Conservation (phyloP, 306 rosid genomes). For the Acacia acuminata region DNA sequence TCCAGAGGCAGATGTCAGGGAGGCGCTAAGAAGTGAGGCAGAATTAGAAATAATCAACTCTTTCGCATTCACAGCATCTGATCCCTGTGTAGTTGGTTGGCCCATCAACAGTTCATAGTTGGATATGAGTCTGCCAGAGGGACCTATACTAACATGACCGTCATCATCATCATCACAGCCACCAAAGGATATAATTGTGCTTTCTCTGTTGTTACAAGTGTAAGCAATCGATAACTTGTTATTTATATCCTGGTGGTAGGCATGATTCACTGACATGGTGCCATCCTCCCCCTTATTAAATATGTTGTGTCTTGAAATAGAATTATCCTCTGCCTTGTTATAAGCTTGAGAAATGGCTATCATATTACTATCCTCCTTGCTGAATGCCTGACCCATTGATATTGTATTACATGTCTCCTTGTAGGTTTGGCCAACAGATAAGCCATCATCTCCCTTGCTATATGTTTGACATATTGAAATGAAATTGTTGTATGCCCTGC, state of each 20-base stretch:
- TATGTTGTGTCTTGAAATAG: constrained; percentile 44
- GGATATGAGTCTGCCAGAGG: constrained; percentile 42
- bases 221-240: constrained; percentile 31
- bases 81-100: constrained; percentile 29
- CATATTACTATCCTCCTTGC: constrained; percentile 42
- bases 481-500: constrained; percentile 49
- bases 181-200: constrained; percentile 67
- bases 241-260: constrained; percentile 35
- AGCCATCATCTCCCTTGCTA: constrained; percentile 35
- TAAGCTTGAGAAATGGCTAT: constrained; percentile 53
- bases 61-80: constrained; percentile 36
- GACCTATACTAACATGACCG: constrained; percentile 6
- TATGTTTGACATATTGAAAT: constrained; percentile 57
- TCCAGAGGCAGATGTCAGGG: constrained; percentile 32
- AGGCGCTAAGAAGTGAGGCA: constrained; percentile 22
- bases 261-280: constrained; percentile 32
- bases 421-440: constrained; percentile 52
- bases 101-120: constrained; percentile 54
- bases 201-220: constrained; percentile 45
- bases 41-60: constrained; percentile 34
- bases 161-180: constrained; percentile 33
- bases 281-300: constrained; percentile 43
- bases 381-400: constrained; percentile 39
- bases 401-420: constrained; percentile 40
- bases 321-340: constrained; percentile 44